phyloP scores from a whole-genome alignment of 495 filamentous ascomycete species.

The Neurospora sp. region DNA sequence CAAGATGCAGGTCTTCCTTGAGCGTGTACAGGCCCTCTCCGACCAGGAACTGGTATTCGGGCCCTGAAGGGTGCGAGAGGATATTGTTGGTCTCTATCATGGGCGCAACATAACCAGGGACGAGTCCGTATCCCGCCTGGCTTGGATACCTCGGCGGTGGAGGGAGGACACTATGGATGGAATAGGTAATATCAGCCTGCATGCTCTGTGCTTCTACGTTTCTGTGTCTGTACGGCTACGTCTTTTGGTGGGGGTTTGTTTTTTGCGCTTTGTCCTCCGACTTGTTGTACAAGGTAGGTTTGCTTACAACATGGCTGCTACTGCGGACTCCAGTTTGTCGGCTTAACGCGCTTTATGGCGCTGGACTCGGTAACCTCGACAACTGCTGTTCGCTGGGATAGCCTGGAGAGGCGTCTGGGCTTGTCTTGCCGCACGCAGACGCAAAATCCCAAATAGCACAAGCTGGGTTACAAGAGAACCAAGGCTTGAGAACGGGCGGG shows the following conservation, averaged over 20 bases:
- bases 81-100: slow-evolving; percentile 90
- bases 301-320: not conserved
- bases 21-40: slow-evolving; percentile 92
- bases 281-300: not conserved
- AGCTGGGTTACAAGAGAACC: not conserved
- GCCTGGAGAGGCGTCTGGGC: not conserved
- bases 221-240: not conserved
- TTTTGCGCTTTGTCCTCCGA: not conserved
- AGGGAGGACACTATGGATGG: slow-evolving; percentile 55
- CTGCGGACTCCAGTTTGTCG: not conserved
- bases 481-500: not conserved
- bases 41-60: slow-evolving; percentile 73
- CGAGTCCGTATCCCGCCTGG: slow-evolving; percentile 52
- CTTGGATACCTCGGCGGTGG: slow-evolving; percentile 76
- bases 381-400: not conserved
- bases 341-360: not conserved
- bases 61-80: slow-evolving; percentile 65
- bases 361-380: not conserved
- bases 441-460: not conserved
- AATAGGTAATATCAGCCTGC: not conserved
- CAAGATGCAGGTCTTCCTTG: slow-evolving; percentile 80
- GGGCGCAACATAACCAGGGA: slow-evolving; percentile 51
- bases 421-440: not conserved
- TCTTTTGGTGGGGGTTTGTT: not conserved
- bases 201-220: not conserved